Evolutionary conservation across 352 stramenopile genomes (phyloP).

Genomic region (Pythium grandisporangium): DNA sequence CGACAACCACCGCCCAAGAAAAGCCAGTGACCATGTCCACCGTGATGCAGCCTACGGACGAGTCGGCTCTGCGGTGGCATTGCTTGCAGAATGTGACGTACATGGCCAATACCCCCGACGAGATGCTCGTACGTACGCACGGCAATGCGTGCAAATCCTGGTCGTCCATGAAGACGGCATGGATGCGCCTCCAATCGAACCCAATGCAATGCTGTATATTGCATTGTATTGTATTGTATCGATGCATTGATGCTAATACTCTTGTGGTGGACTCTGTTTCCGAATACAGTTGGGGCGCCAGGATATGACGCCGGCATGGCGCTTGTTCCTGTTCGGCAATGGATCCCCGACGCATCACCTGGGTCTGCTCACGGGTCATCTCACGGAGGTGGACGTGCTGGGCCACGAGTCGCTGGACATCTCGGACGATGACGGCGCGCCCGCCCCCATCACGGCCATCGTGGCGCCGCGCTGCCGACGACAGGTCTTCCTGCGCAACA

Average conservation of each 20-base stretch:
- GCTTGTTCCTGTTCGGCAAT: slow-evolving; percentile 77
- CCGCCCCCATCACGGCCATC: slow-evolving; percentile 35
- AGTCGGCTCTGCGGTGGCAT: slow-evolving; percentile 1
- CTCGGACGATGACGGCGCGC: slow-evolving; percentile 29
- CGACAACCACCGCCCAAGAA: too few species aligned
- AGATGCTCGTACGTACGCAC: not conserved
- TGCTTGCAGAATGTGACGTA: not conserved
- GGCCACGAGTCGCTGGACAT: slow-evolving; percentile 49
- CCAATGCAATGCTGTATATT: too few species aligned
- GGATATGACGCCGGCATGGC: slow-evolving; percentile 65
- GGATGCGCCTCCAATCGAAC: too few species aligned
- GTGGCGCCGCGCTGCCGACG: slow-evolving; percentile 44
- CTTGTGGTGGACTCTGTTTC: not conserved
- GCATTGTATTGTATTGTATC: too few species aligned
- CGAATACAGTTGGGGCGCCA: slow-evolving; percentile 33
- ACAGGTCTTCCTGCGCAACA: slow-evolving; percentile 76
- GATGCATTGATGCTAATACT: not conserved
- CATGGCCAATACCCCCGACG: not conserved
- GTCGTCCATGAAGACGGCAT: too few species aligned
- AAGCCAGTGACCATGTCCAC: too few species aligned
- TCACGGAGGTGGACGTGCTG: slow-evolving; percentile 75
- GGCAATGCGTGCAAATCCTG: too few species aligned
- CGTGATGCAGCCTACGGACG: too few species aligned
- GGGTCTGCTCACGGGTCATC: slow-evolving; percentile 60
- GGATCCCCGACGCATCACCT: slow-evolving; percentile 77